A percentile compares a stretch with the other conserved stretches of the same genome.
These are phyloP conservation scores for Bathelium albidoporum DNA, from an alignment of 495 filamentous ascomycete genomes.

Conservation along the genomic window DNA sequence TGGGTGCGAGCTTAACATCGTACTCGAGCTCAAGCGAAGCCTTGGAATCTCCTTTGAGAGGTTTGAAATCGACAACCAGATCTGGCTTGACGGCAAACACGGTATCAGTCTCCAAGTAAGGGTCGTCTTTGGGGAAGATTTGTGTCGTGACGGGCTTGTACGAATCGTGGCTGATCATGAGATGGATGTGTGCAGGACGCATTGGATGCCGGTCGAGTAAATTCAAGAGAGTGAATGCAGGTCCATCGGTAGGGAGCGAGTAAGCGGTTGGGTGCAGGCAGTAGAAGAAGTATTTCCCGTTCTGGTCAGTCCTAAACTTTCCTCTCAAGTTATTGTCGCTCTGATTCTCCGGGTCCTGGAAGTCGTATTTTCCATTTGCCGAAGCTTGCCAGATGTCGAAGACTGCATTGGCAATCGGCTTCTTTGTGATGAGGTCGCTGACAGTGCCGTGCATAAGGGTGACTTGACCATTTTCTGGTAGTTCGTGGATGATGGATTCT, in stretches of 20 bases:
- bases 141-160: slow-evolving; percentile 49
- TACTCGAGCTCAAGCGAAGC: slow-evolving; percentile 8
- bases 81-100: slow-evolving; percentile 60
- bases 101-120: slow-evolving; percentile 51
- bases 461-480: slow-evolving; percentile 43
- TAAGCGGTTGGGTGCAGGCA: slow-evolving; percentile 76
- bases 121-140: slow-evolving; percentile 53
- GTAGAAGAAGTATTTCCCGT: slow-evolving; percentile 70
- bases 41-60: slow-evolving; percentile 27
- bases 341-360: slow-evolving; percentile 70
- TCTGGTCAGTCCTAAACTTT: slow-evolving; percentile 67
- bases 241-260: slow-evolving; percentile 65
- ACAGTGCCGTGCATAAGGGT: slow-evolving; percentile 68
- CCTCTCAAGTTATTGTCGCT: slow-evolving; percentile 71
- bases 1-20: slow-evolving; percentile 5
- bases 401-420: slow-evolving; percentile 58
- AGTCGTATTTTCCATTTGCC: slow-evolving; percentile 79
- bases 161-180: slow-evolving; percentile 30
- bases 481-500: slow-evolving; percentile 54
- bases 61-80: slow-evolving; percentile 53
- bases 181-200: slow-evolving; percentile 35
- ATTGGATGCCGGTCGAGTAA: slow-evolving; percentile 56
- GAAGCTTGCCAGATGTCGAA: slow-evolving; percentile 83
- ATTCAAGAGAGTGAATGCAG: slow-evolving; percentile 56
- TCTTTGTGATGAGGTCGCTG: slow-evolving; percentile 59